Evolutionary conservation across 257 asterid species (phyloP).

Genomic region (Solanum bukasovii): DNA sequence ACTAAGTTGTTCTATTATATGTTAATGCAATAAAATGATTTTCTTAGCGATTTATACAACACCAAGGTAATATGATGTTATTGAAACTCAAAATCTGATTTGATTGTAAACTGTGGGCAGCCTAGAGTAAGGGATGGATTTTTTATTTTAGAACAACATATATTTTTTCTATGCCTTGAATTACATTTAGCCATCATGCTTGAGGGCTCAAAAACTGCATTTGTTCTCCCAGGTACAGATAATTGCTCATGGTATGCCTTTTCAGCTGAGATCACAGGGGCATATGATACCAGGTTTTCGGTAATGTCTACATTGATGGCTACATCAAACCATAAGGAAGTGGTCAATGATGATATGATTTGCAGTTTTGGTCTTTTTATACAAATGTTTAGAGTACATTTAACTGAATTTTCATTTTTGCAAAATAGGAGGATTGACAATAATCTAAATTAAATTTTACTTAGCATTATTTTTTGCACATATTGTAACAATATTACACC

Average conservation of each 20-base stretch:
- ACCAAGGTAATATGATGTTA: neutral
- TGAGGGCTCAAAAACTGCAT: neutral
- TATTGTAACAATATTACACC: no score
- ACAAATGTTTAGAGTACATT: neutral
- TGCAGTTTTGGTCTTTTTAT: neutral
- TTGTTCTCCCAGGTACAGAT: neutral
- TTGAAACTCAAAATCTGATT: neutral
- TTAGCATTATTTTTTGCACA: neutral
- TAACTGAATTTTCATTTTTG: neutral
- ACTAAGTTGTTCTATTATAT: no score
- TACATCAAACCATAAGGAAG: neutral
- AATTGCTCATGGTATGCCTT: neutral
- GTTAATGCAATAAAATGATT: neutral
- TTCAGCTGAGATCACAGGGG: neutral
- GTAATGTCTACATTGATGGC: neutral
- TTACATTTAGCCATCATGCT: neutral
- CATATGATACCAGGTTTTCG: neutral
- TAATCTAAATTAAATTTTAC: neutral
- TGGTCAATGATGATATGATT: neutral
- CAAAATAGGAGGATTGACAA: neutral
- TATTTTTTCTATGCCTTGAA: neutral
- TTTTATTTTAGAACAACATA: no score
- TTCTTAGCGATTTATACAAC: no score
- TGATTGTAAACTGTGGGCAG: neutral
- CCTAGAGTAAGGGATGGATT: neutral